phyloP scores from a whole-genome alignment of 2,329 filamentous ascomycete species.

The Aureobasidium subglaciale region DNA sequence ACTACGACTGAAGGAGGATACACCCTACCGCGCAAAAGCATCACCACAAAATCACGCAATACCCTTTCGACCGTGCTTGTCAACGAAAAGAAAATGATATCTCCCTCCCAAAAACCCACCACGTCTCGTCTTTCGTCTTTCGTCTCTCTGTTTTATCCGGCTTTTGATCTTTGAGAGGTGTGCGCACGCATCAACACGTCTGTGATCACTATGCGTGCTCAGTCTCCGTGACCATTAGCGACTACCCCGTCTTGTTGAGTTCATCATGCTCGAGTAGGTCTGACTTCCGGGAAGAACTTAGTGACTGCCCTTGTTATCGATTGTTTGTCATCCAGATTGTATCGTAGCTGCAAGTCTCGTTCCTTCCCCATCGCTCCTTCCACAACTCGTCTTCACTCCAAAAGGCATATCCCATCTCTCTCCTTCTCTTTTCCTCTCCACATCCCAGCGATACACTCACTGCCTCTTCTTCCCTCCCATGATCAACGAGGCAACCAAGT shows the following conservation, averaged over 20 bases:
- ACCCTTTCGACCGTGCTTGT: constrained; percentile 8
- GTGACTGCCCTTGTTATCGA: too few species aligned
- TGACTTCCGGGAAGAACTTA: too few species aligned
- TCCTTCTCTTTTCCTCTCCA: background rate
- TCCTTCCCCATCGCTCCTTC: background rate
- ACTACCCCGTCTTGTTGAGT: too few species aligned
- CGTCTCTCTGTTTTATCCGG: background rate
- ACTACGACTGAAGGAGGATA: background rate
- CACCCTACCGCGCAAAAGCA: constrained; percentile 3
- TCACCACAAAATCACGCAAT: background rate
- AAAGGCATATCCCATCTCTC: background rate
- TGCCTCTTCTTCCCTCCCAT: background rate
- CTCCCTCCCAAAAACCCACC: background rate
- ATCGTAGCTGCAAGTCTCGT: too few species aligned
- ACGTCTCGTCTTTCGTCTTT: background rate
- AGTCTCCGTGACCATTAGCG: too few species aligned
- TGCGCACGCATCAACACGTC: background rate
- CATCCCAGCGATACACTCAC: background rate
- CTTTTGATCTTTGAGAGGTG: background rate
- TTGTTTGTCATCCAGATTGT: too few species aligned
- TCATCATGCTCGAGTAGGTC: too few species aligned
- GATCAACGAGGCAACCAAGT: background rate
- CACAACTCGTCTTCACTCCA: too few species aligned
- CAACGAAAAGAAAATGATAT: constrained; percentile 15
- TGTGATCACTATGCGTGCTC: background rate